Evolutionary conservation across 768 basidiomycete genomes (phyloP), one percentile per base, ranked within the genome.

Genomic region (Podaxis pistillaris): DNA sequence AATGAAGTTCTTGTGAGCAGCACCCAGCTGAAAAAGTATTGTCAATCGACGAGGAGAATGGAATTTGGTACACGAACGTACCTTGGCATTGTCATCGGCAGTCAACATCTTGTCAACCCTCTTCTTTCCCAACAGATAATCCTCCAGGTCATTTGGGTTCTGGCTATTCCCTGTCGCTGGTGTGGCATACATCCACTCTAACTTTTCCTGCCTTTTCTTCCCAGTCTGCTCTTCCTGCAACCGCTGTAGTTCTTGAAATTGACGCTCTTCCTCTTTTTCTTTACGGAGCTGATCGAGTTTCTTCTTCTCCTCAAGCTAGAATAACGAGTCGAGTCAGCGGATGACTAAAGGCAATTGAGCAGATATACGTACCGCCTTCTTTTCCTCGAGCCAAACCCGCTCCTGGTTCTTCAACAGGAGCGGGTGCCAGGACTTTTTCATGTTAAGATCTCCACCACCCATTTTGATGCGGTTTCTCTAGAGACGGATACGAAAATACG

Each of bases 141-240:
- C 94, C 78, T 99, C 97, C 67, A 98, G 75, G 65, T 98, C 96
- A 68, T 94, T 96, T 36, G 90, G 73, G 71, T 94, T 95, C 68
- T 91, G 86, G 58, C 79, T 89, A 64, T 82, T 89, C n/a, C 96
- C 96, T 3, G 90, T 88, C 0, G 94, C 93, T 3, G 97, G 97
- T 1, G 96, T 97, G n/a, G 96, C 81, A 78, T 98, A 99, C 94
- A 99, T 96, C 97, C 97, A 99, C 73, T 99, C 97, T 54, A 99
- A 74, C 72, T 94, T 94, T 76, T 98, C 96, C 56, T 90, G 86
- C 66, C 93, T 80, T 76, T 96, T 97, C 81, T 90, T 94, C 37
- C 96, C 96, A 9, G 96, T 98, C 66, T 96, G 87, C 67, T 93
- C 92, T 73, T 96, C 95, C 74, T 98, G 96, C 61, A 99, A 76